phyloP scores from a whole-genome alignment of 1,284 basidiomycete genomes.

The Laetiporus sulphureus region DNA sequence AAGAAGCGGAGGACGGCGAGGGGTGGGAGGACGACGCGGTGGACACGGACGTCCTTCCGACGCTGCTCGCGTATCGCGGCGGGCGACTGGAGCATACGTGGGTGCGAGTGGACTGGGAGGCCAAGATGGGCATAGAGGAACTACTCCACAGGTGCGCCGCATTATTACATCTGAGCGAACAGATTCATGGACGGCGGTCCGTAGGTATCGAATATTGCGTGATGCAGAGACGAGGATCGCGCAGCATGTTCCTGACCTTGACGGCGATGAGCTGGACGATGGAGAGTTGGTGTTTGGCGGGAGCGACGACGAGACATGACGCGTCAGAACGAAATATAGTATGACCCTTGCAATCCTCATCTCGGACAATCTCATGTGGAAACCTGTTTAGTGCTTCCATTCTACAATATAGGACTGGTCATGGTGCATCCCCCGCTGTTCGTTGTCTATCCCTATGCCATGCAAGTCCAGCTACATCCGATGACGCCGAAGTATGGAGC shows the following conservation, averaged over 20 bases:
- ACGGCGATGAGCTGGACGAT: constrained; percentile 35
- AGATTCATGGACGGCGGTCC: neutral
- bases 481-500: too few species aligned
- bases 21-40: constrained; percentile 50
- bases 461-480: too few species aligned
- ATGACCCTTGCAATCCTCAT: too few species aligned
- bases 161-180: constrained; percentile 2
- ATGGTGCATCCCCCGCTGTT: too few species aligned
- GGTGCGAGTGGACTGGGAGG: constrained; percentile 84
- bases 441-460: too few species aligned
- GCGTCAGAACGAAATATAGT: too few species aligned
- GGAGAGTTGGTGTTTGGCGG: constrained; percentile 26
- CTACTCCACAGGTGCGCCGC: constrained; percentile 51
- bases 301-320: too few species aligned
- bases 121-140: constrained; percentile 58
- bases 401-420: too few species aligned
- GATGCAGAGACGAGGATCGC: constrained; percentile 21
- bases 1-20: constrained; percentile 28
- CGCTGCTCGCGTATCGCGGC: constrained; percentile 73
- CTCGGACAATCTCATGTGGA: too few species aligned
- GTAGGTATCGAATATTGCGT: constrained; percentile 42
- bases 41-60: constrained; percentile 79
- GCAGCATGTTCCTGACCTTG: constrained; percentile 33
- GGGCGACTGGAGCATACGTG: constrained; percentile 80
- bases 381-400: too few species aligned